Percentiles rank a stretch among this genome's conserved stretches.
These are phyloP conservation scores for Cladosporium sp. DNA, from an alignment of 2,329 filamentous ascomycete genomes.

Conservation along the genomic window DNA sequence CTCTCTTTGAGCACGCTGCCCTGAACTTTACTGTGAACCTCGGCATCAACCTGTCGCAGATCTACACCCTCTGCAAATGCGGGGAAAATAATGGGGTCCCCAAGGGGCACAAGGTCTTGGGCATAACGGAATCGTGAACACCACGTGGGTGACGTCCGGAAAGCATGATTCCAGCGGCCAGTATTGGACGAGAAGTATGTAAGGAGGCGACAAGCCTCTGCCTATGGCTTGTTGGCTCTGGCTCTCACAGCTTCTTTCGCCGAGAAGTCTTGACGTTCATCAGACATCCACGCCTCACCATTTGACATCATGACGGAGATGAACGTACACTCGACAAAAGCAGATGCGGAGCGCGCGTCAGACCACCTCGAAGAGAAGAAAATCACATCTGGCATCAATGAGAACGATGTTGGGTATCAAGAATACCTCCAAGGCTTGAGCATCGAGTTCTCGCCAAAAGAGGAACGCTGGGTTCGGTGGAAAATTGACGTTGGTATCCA, in stretches of 20 bases:
- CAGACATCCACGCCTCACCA: background rate
- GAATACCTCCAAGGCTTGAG: background rate
- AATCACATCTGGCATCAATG: background rate
- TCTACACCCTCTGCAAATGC: no score
- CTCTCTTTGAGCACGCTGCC: no score
- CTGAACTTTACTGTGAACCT: no score
- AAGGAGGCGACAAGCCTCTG: background rate
- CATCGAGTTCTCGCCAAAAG: background rate
- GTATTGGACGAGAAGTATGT: background rate
- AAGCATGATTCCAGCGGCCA: background rate
- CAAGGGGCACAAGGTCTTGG: no score
- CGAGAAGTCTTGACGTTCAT: background rate
- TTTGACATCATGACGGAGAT: background rate
- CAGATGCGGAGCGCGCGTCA: background rate
- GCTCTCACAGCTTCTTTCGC: background rate
- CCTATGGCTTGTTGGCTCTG: background rate
- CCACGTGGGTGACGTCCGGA: background rate
- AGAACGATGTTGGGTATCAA: background rate
- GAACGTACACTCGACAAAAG: background rate
- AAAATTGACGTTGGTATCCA: slow-evolving; percentile 15
- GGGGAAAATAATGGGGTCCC: no score
- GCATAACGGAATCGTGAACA: no score
- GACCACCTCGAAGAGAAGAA: background rate
- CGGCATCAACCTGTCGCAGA: no score
- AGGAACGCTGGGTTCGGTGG: slow-evolving; percentile 19